Evolutionary conservation across 1,139 yeast species (phyloP).

Genomic region (Scheffersomyces stambukii): DNA sequence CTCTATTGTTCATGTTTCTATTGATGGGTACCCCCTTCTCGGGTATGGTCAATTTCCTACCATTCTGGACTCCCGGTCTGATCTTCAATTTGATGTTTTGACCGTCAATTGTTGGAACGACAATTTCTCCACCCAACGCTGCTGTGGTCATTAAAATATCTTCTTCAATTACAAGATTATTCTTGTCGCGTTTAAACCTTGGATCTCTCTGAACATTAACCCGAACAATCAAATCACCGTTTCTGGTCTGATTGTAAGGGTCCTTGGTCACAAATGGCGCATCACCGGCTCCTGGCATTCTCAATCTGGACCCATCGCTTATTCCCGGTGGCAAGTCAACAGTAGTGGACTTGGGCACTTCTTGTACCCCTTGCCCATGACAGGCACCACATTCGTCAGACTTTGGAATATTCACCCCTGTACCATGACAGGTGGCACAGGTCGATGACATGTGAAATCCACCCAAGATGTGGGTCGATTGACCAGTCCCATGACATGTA

Average conservation of each 20-base stretch:
- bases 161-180: slow-evolving; percentile 59
- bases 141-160: slow-evolving; percentile 93
- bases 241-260: slow-evolving; percentile 56
- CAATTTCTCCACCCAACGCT: slow-evolving; percentile 86
- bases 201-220: slow-evolving; percentile 74
- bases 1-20: slow-evolving; percentile 57
- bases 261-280: slow-evolving; percentile 72
- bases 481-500: slow-evolving; percentile 92
- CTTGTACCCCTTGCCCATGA: slow-evolving; percentile 85
- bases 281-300: slow-evolving; percentile 88
- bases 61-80: slow-evolving; percentile 83
- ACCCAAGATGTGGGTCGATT: slow-evolving; percentile 80
- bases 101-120: slow-evolving; percentile 84
- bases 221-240: slow-evolving; percentile 86
- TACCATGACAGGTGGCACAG: slow-evolving; percentile 82
- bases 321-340: slow-evolving; percentile 89
- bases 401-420: slow-evolving; percentile 73
- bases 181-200: slow-evolving; percentile 60
- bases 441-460: slow-evolving; percentile 98
- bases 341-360: slow-evolving; percentile 60
- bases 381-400: slow-evolving; percentile 74
- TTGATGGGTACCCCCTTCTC: slow-evolving; percentile 83
- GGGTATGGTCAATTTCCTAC: slow-evolving; percentile 71
- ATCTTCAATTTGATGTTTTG: slow-evolving; percentile 71
- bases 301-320: slow-evolving; percentile 78